phyloP scores from a whole-genome alignment of 169 alveolate species.

The Babesia bovis region DNA sequence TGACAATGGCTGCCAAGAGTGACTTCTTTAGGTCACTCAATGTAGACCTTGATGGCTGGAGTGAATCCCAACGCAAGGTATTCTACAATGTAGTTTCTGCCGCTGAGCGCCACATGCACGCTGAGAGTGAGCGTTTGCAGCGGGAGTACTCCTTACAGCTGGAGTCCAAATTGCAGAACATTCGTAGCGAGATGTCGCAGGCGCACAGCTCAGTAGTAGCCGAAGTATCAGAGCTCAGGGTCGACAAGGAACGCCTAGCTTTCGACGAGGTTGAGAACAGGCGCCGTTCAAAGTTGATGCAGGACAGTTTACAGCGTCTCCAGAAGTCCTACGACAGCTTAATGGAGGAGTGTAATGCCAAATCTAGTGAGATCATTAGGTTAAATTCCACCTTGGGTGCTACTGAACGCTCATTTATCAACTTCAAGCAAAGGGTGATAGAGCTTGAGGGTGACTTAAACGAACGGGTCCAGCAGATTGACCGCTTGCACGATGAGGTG shows the following conservation, averaged over 20 bases:
- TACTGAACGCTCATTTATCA: constrained; percentile 28
- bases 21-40: constrained; percentile 24
- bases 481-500: constrained; percentile 42
- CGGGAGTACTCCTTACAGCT: constrained; percentile 53
- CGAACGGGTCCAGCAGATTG: constrained; percentile 31
- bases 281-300: constrained; percentile 2
- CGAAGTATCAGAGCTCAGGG: constrained; percentile 44
- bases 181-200: constrained; percentile 39
- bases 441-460: constrained; percentile 42
- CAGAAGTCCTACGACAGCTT: constrained; percentile 64
- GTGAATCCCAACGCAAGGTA: constrained; percentile 27
- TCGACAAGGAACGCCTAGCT: constrained; percentile 47
- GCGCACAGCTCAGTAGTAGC: constrained; percentile 20
- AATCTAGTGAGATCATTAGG: constrained; percentile 18
- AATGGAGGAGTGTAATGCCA: constrained; percentile 25
- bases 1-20: constrained; percentile 19
- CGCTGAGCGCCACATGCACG: constrained; percentile 59
- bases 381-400: constrained; percentile 30
- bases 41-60: constrained; percentile 35
- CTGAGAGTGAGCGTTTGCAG: constrained; percentile 57
- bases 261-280: constrained; percentile 51
- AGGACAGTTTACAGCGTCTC: constrained; percentile 33
- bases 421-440: constrained; percentile 28
- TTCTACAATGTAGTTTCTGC: constrained; percentile 50
- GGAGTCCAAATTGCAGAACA: constrained; percentile 40